Conservation (phyloP, 306 rosid genomes). For the Vigna trinervia region DNA sequence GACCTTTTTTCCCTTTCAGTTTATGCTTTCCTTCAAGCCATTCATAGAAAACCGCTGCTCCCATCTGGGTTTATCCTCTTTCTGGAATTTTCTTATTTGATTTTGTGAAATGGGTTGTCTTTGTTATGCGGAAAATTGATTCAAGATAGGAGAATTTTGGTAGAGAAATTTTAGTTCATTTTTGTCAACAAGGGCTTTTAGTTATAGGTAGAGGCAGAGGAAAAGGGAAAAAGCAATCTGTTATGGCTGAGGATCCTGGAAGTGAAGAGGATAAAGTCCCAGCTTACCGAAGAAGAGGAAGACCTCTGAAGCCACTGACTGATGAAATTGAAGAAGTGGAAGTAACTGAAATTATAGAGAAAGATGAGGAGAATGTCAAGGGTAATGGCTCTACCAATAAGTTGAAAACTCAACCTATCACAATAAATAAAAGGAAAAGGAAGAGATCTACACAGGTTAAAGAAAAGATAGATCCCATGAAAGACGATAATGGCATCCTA, state of each 20-base stretch:
- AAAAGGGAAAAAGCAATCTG: too few relatives aligned
- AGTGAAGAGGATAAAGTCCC: too few relatives aligned
- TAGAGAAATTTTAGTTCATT: too few relatives aligned
- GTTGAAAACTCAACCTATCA: conserved; percentile 51
- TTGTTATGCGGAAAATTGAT: conserved; percentile 44
- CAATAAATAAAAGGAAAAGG: conserved; percentile 65
- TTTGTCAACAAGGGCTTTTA: too few relatives aligned
- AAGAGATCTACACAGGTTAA: conserved; percentile 59
- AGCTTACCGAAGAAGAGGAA: too few relatives aligned
- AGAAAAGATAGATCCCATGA: conserved; percentile 56
- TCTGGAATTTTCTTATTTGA: conserved; percentile 43
- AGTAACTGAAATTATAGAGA: too few relatives aligned
- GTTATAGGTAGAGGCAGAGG: too few relatives aligned
- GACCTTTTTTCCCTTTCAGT: conserved; percentile 39
- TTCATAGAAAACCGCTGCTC: conserved; percentile 37
- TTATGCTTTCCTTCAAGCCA: conserved; percentile 40
- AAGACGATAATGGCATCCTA: conserved; percentile 57
- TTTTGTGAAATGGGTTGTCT: conserved; percentile 42
- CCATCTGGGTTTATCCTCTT: conserved; percentile 43
- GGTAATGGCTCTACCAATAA: conserved; percentile 49
- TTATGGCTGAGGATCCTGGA: too few relatives aligned
- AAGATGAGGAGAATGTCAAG: conserved; percentile 19
- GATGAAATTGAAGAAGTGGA: too few relatives aligned
- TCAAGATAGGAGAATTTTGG: neutral
- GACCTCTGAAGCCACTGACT: too few relatives aligned